A percentile compares a stretch with the other conserved stretches of the same genome.
phyloP scores from a whole-genome alignment of 306 rosid species.

The Castanea sativa region DNA sequence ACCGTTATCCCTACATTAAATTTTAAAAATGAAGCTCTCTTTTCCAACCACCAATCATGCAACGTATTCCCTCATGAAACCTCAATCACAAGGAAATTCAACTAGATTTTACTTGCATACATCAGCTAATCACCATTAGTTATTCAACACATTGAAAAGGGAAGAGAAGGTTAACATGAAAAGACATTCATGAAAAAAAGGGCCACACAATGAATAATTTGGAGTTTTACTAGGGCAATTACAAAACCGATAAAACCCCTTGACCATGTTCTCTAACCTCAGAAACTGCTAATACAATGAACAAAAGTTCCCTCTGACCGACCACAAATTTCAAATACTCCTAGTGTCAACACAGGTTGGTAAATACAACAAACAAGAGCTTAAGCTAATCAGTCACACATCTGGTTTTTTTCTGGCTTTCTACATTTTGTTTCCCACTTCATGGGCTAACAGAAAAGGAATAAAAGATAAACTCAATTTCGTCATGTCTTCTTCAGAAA shows the following conservation, averaged over 20 bases:
- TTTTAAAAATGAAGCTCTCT: too few species aligned
- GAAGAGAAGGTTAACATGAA: not conserved
- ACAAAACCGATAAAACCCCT: slow-evolving; percentile 8
- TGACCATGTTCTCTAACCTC: slow-evolving; percentile 27
- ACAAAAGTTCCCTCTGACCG: slow-evolving; percentile 17
- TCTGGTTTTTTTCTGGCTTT: slow-evolving; percentile 35
- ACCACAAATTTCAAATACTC: slow-evolving; percentile 36
- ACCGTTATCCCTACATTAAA: too few species aligned
- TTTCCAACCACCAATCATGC: too few species aligned
- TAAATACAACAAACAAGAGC: slow-evolving; percentile 31
- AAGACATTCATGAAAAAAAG: not conserved
- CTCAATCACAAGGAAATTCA: not conserved
- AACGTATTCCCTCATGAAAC: not conserved
- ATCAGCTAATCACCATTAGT: not conserved
- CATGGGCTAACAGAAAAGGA: not conserved
- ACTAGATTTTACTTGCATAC: not conserved
- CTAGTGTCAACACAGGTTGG: slow-evolving; percentile 30
- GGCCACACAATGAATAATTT: slow-evolving; percentile 1
- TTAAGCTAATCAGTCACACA: slow-evolving; percentile 34
- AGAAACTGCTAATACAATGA: slow-evolving; percentile 29
- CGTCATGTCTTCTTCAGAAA: slow-evolving; percentile 71
- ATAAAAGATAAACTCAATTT: not conserved
- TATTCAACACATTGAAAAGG: not conserved
- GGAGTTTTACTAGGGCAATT: not conserved
- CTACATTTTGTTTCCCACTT: slow-evolving; percentile 31